Base-by-base conservation (phyloP, 2,329 filamentous ascomycete species). In the Fusarium guadeloupense region DNA sequence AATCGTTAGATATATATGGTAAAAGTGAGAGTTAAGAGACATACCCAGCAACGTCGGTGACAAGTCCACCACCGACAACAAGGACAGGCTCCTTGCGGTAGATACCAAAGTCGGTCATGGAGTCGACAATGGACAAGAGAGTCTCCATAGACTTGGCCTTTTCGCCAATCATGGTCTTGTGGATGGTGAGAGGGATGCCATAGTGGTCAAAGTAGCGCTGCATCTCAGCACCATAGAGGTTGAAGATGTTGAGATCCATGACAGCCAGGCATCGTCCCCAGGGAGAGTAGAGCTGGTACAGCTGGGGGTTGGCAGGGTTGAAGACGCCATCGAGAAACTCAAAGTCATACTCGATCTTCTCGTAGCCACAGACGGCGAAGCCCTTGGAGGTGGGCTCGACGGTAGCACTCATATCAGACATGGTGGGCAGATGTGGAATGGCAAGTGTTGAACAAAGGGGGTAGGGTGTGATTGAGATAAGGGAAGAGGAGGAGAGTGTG, bases 311-410 rank as follows among this genome's bases (percentile, higher is more conserved):
- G 61, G 79, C 68, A 35, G 79, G 68, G 70, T 89, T 77, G 74
- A 91, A 91, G 52, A 91, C 81, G 41, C 83, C 85, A 66, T 91
- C 88, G 40, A 91, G 81, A 75, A 91, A 90, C 49, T 86, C 85
- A 73, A 91, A 91, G 75, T 90, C 87, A 72, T 91, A 91, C 70
- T 89, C 85, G 70, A 91, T 90, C 80, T 89, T 91, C 79, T 91
- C 89, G 67, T 89, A 90, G 20, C 89, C 89, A 66, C 87, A 85
- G 58, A 91, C 88, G 64, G 89, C 85, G 76, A 91, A 91, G 31
- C 88, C 89, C 57, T 81, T 78, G 66, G 81, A 76, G 59, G 86
- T 90, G 76, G 88, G 83, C 58, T 80, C 75, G 62, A 91, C 87
- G 47, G 82, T 82, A 54, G 88, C 88, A 69, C 85, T 88, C 72